These are phyloP conservation scores for Oryza meyeriana DNA, from an alignment of 176 grass and related monocot species.

Conservation along the genomic window DNA sequence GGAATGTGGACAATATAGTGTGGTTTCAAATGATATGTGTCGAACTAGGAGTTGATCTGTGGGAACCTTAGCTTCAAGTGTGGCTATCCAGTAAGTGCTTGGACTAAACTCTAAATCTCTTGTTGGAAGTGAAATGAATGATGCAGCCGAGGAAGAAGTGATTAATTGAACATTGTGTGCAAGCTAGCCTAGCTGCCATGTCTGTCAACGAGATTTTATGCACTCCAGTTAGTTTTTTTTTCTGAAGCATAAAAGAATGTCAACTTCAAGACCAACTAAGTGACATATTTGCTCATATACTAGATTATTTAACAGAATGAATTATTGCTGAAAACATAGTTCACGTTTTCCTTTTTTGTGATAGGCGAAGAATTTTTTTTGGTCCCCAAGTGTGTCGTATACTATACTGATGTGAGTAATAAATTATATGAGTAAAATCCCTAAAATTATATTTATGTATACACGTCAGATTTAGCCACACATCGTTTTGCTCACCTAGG, in stretches of 20 bases:
- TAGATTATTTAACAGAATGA: neutral
- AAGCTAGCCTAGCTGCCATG: neutral
- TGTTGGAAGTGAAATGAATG: neutral
- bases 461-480: too few relatives aligned
- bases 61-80: neutral
- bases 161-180: neutral
- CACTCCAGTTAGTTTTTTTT: neutral
- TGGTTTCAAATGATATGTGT: neutral
- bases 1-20: neutral
- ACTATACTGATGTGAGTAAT: neutral
- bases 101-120: neutral
- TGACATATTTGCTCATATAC: neutral
- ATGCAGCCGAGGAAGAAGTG: neutral
- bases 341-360: neutral
- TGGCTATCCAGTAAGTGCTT: neutral
- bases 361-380: neutral
- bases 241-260: neutral
- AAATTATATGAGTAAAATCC: neutral
- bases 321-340: neutral
- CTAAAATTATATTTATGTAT: neutral
- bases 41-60: neutral
- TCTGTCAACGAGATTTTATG: neutral
- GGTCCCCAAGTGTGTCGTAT: neutral
- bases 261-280: slow-evolving; percentile 4
- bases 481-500: too few relatives aligned